phyloP scores from a whole-genome alignment of 495 filamentous ascomycete genomes.

The Hypoxylon trugodes region DNA sequence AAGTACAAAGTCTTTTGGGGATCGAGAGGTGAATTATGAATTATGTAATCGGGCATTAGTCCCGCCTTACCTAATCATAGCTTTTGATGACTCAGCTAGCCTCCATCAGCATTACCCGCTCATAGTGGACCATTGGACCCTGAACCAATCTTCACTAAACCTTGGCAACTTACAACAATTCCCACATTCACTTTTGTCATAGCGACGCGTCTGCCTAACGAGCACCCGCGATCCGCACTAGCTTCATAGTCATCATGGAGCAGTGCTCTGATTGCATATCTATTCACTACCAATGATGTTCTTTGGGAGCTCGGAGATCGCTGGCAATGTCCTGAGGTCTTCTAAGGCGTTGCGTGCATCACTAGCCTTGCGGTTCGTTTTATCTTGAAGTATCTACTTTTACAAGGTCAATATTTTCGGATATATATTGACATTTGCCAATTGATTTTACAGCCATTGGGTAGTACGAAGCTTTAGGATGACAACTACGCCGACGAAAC shows the following conservation, averaged over 20 bases:
- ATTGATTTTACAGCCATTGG: constrained; percentile 17
- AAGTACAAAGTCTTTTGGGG: neutral
- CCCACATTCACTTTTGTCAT: constrained; percentile 2
- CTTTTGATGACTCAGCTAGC: constrained; percentile 22
- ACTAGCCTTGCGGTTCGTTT: constrained; percentile 33
- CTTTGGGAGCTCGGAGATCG: constrained; percentile 29
- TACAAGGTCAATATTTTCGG: neutral
- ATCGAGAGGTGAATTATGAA: neutral
- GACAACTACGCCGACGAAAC: constrained; percentile 36
- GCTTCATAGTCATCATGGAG: constrained; percentile 34
- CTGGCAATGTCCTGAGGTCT: constrained; percentile 39
- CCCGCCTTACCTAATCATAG: neutral
- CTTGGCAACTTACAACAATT: neutral
- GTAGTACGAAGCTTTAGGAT: constrained; percentile 34
- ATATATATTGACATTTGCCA: constrained; percentile 18
- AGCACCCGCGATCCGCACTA: constrained; percentile 8
- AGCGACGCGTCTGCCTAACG: constrained; percentile 36
- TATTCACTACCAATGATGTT: constrained; percentile 34
- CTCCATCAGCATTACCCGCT: neutral
- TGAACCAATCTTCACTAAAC: neutral
- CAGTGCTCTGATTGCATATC: constrained; percentile 20
- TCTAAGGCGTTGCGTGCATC: constrained; percentile 21
- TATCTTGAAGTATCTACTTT: neutral
- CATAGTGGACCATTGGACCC: neutral
- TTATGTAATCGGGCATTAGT: neutral